Base-by-base conservation (phyloP, 192 early-diverging fungal species). In the Podila epicladia region DNA sequence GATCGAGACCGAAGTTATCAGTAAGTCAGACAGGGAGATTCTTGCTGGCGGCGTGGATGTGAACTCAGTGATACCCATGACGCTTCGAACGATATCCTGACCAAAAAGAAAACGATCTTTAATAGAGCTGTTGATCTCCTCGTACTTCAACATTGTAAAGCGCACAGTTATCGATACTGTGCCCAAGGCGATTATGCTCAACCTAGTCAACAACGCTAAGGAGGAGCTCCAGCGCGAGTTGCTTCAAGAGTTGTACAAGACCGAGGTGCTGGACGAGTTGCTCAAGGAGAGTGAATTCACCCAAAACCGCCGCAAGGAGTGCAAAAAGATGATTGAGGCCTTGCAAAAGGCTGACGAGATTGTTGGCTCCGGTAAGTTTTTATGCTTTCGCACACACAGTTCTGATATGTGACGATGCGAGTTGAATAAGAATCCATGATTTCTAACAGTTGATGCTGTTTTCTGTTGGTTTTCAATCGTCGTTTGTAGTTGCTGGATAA, bases 81-180 rank as follows among this genome's bases (percentile, higher is more conserved):
- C 17, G 13, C 17, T 45, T 45, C 4, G 41, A 17, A 17, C 15
- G 41, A 45, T 45, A 17, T 45, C 41, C 41, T 45, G 41, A 45
- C 41, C 38, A 33, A 37, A 37, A 9, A 37, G 13, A 15, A 45
- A 45, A 3, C 13, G 11, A 4, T 45, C 41, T 55, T 20, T 28
- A 67, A 15, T 74, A 94, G 93, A 99, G 86, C 86, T 99, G 60
- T 86, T 98, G 65, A 95, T 99, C 66, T 90, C 95, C 70, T 99
- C 97, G 22, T 99, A 99, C 89, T 99, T 92, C 82, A 95, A 96
- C 83, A 99, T 99, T 87, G 97, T 99, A 64, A 99, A 99, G 87
- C 94, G 97, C 68, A 98, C 97, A 6, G 89, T 95, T 58, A 91
- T 96, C 62, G 98, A 99, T 82, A 93, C 98, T 88, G 94, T 99